Evolutionary conservation across 2,329 filamentous ascomycete genomes (phyloP).

Genomic region (Xylaria sp.): DNA sequence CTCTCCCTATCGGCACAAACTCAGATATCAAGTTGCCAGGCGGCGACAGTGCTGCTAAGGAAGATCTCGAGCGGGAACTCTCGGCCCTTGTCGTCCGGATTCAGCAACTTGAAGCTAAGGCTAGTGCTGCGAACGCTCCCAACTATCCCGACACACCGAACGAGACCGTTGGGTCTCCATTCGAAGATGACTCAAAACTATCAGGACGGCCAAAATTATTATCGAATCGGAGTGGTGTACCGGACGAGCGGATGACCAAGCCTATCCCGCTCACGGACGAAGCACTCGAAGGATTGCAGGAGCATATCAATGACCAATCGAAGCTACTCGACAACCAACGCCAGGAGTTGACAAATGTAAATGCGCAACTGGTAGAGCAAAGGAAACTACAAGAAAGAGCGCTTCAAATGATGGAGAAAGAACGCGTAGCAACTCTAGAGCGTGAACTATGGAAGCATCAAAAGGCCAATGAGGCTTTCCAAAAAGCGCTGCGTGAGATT

Average conservation of each 20-base stretch:
- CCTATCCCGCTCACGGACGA: conserved; percentile 72
- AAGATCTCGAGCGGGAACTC: conserved; percentile 80
- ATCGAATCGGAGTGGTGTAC: conserved; percentile 41
- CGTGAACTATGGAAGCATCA: conserved; percentile 96
- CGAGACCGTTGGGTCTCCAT: conserved; percentile 70
- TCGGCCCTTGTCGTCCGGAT: conserved; percentile 78
- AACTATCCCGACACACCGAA: conserved; percentile 81
- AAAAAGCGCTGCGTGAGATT: conserved; percentile 95
- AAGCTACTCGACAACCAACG: conserved; percentile 89
- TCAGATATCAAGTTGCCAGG: conserved; percentile 75
- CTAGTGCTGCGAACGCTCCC: conserved; percentile 62
- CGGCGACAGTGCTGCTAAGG: conserved; percentile 74
- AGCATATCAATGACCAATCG: conserved; percentile 92
- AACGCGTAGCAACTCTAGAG: conserved; percentile 87
- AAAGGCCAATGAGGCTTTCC: conserved; percentile 97
- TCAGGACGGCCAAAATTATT: conserved; percentile 53
- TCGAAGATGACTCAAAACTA: conserved; percentile 56
- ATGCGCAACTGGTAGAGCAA: conserved; percentile 83
- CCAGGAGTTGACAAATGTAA: conserved; percentile 83
- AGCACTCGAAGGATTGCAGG: conserved; percentile 82
- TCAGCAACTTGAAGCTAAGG: conserved; percentile 81
- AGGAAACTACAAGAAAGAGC: conserved; percentile 84
- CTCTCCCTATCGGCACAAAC: conserved; percentile 49
- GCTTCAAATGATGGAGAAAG: conserved; percentile 80
- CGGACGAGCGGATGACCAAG: conserved; percentile 46